Evolutionary conservation across 768 basidiomycete species (phyloP), one percentile per base, ranked within the genome.

Genomic region (Boletus rufocinnamomeus): DNA sequence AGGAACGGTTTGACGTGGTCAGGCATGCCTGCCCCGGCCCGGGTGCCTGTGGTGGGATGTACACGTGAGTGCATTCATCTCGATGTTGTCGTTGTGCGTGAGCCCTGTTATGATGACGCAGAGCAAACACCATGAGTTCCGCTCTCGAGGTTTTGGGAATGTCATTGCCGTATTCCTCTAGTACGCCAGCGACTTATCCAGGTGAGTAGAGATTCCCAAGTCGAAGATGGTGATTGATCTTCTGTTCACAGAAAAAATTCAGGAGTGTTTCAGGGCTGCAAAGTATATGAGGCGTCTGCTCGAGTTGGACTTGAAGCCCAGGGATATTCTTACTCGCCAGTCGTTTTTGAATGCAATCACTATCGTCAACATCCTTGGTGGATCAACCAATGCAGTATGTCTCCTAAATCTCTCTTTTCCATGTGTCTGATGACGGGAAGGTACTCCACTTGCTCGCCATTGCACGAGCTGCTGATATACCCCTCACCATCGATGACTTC

Each of bases 31-130:
- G 93, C 67, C 91, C 93, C 17, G 89, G 90, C 11, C 76, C 90
- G 17, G 93, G 93, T 40, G 89, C 87, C 23, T 93, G 92, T 64
- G 91, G 92, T 30, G 91, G 91, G 16, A 93, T 93, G 91, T 93
- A 86, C 69, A 93, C 91, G 83, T 84, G 67, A 52, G 82, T 76
- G 46, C 30, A 41, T 19, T 27, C 27, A 44, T 40, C 41, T 47
- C 40, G 10, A 32, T 8, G 27, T 5, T 54, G 45, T 47, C 16
- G 9, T 51, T 46, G 10, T 41, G 5, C 19, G 14, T 34, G 23
- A 56, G 3, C 25, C 35, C n/a, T 50, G 17, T 28, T 25, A 38
- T 48, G 35, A 38, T 51, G 14, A 13, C 38, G 50, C 59, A 85
- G 84, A 10, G 92, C 93, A 37, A 94, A 94, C 66, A 93, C 92